Conservation (phyloP, 2,329 filamentous ascomycete species). For the Chrysoporthe austroafricana region DNA sequence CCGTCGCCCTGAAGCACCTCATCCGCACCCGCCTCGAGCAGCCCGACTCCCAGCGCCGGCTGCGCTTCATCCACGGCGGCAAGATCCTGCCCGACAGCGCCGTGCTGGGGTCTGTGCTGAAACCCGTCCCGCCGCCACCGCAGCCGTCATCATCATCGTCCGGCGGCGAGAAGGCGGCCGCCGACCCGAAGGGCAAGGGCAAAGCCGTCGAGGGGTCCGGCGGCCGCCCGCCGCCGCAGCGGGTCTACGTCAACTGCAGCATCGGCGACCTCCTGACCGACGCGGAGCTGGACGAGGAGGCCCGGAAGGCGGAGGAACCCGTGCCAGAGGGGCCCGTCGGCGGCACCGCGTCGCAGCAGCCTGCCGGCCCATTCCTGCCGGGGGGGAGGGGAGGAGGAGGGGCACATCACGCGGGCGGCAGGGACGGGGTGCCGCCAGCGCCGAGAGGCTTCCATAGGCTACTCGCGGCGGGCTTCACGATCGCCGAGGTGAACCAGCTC, state of each 20-base stretch:
- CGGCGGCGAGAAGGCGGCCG: conserved; percentile 30
- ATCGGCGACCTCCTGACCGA: conserved; percentile 76
- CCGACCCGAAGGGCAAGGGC: conserved; percentile 60
- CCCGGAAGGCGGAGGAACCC: conserved; percentile 46
- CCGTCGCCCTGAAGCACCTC: conserved; percentile 78
- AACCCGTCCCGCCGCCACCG: conserved; percentile 61
- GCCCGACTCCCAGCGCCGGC: conserved; percentile 66
- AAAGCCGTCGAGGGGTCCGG: conserved; percentile 59
- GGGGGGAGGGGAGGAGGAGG: background rate
- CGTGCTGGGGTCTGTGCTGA: conserved; percentile 70
- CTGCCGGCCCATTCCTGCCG: conserved; percentile 11
- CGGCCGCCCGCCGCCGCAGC: conserved; percentile 48
- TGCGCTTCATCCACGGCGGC: conserved; percentile 89
- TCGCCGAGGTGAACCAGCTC: conserved; percentile 80
- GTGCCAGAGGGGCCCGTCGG: conserved; percentile 46
- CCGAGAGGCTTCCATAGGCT: conserved; percentile 89
- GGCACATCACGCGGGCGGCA: conserved; percentile 18
- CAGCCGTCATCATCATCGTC: conserved; percentile 1
- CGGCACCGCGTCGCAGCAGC: conserved; percentile 28
- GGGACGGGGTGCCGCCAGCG: conserved; percentile 45
- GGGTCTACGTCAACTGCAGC: conserved; percentile 91
- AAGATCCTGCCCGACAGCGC: conserved; percentile 79
- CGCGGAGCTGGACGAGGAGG: conserved; percentile 72
- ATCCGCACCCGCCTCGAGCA: conserved; percentile 73
- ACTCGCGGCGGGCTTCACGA: conserved; percentile 77